These are phyloP conservation scores for Malassezia psittaci DNA, from an alignment of 1,284 basidiomycete species.

Conservation along the genomic window DNA sequence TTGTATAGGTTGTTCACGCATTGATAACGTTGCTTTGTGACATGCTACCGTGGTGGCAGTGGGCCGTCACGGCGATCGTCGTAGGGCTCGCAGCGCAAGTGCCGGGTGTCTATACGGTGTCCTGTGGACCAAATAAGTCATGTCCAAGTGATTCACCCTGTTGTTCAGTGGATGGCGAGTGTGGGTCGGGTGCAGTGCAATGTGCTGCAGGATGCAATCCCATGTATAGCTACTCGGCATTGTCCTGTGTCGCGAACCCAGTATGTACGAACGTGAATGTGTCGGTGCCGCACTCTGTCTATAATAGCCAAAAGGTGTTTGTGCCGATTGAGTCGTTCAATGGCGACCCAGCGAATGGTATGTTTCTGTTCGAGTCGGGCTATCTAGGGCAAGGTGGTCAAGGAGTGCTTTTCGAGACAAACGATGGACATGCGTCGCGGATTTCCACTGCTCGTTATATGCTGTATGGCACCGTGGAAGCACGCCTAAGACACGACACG, in stretches of 20 bases:
- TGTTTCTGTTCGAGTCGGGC: constrained; percentile 38
- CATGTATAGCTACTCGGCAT: constrained; percentile 22
- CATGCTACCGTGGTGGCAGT: not conserved
- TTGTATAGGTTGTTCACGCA: too few species aligned
- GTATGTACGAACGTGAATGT: constrained; percentile 28
- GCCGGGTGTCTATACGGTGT: not conserved
- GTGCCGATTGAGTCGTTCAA: constrained; percentile 35
- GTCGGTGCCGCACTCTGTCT: constrained; percentile 22
- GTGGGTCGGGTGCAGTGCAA: constrained; percentile 33
- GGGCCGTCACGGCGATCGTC: not conserved
- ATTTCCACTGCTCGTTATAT: constrained; percentile 39
- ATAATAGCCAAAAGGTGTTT: constrained; percentile 29
- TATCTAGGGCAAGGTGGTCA: constrained; percentile 30
- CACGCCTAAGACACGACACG: constrained; percentile 29
- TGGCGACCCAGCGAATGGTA: constrained; percentile 22
- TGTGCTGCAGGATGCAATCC: constrained; percentile 41
- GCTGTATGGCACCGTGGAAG: constrained; percentile 34
- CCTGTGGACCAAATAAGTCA: not conserved
- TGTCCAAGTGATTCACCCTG: constrained; percentile 30
- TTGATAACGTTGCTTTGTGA: too few species aligned
- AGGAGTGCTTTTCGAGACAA: constrained; percentile 35
- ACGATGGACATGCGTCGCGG: constrained; percentile 24
- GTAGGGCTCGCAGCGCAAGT: not conserved
- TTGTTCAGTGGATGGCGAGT: constrained; percentile 29
- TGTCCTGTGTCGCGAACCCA: constrained; percentile 35